These are phyloP conservation scores for Naganishia sp. DNA, from an alignment of 1,284 basidiomycete genomes.

Conservation along the genomic window DNA sequence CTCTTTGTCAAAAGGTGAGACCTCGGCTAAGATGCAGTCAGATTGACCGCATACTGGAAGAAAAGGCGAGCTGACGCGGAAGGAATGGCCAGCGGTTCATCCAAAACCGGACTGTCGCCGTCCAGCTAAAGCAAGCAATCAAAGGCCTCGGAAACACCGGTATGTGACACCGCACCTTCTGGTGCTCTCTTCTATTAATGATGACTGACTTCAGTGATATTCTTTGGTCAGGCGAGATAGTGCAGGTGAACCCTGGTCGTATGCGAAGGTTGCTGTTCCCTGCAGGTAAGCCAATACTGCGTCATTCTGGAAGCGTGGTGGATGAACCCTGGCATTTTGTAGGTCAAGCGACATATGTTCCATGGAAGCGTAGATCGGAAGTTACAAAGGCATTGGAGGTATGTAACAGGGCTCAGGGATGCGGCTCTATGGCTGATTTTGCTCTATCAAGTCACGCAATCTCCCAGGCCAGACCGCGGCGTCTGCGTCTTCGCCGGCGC, in stretches of 20 bases:
- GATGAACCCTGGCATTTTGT: neutral
- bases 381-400: constrained; percentile 24
- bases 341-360: constrained; percentile 31
- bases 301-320: neutral
- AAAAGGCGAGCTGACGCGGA: neutral
- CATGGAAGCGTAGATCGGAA: constrained; percentile 30
- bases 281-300: constrained; percentile 6
- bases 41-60: neutral
- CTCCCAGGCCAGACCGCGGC: too few species aligned
- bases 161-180: neutral
- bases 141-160: constrained; percentile 28
- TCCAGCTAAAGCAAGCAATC: constrained; percentile 21
- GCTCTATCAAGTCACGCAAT: neutral
- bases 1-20: constrained; percentile 7
- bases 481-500: neutral
- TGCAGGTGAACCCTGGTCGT: constrained; percentile 31
- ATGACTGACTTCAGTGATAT: neutral
- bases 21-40: neutral
- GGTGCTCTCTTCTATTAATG: neutral
- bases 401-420: neutral
- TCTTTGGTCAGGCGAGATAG: constrained; percentile 15
- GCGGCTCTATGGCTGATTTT: too few species aligned
- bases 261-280: constrained; percentile 29
- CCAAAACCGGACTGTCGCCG: constrained; percentile 25
- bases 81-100: constrained; percentile 4